Base-by-base conservation (phyloP, 306 rosid genomes). In the Ochetophila trinervis region DNA sequence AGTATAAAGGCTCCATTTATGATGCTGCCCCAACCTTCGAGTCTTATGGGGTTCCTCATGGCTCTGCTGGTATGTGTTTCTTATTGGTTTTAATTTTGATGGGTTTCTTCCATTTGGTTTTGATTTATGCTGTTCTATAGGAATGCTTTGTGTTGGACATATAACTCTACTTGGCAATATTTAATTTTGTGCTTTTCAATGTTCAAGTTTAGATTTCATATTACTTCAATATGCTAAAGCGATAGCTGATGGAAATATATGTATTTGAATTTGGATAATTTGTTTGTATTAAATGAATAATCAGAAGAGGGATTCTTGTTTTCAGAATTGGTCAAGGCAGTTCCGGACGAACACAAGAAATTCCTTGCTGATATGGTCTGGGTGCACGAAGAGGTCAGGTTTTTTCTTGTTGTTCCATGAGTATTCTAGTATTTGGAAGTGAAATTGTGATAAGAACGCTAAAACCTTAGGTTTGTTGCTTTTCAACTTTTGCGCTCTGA, bases 301-400 rank as follows among this genome's bases (percentile, higher is more conserved):
- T 37, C 42, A 30, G 12, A 68, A 30, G n/a, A 23, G 32, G 13
- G 1, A 13, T 30, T 45, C 14, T 40, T 40, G 45, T 62, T 47
- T 71, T 49, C 88, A 89, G 94, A 89, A 89, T 86, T 93, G 91
- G 82, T 87, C 18, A 79, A 81, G 76, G 96, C 89, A 32, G 95
- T 93, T 73, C 96, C 97, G 62, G 96, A 89, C 27, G 89, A 84
- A 20, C 98, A 93, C 79, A 93, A 89, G 87, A 86, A 84, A 75
- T 89, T 93, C 75, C 97, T 93, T 58, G 82, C 88, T 45, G 76
- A 89, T 76, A 56, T 89, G 87, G 87, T 81, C 57, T 93, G 95
- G 97, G 95, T 93, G 63, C 97, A 93, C 49, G 98, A 87, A 79
- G 94, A 93, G 98, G 98, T 84, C 49, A 49, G 78, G 45, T 37